Conservation (phyloP, 2,329 filamentous ascomycete species). For the Cercospora sp. region DNA sequence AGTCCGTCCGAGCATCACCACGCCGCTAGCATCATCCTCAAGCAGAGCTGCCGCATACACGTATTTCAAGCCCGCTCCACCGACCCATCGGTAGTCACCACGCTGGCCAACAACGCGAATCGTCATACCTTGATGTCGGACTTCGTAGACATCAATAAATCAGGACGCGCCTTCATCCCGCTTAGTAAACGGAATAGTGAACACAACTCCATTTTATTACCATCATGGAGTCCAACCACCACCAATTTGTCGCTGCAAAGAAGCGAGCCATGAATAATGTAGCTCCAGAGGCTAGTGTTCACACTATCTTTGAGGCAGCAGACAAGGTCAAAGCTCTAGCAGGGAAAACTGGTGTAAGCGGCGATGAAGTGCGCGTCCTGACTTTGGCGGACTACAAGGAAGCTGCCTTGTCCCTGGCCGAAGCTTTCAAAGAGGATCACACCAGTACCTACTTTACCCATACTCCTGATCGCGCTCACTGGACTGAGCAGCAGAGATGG, state of each 20-base stretch:
- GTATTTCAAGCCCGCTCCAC: slow-evolving; percentile 5
- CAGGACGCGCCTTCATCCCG: slow-evolving; percentile 51
- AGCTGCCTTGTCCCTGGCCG: slow-evolving; percentile 69
- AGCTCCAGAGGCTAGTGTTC: slow-evolving; percentile 13
- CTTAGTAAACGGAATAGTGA: slow-evolving; percentile 44
- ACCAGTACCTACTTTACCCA: slow-evolving; percentile 74
- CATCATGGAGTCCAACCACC: slow-evolving; percentile 48
- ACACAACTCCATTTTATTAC: slow-evolving; percentile 36
- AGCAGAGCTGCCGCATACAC: slow-evolving; percentile 22
- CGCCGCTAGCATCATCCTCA: background rate
- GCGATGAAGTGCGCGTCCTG: slow-evolving; percentile 62
- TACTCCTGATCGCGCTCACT: slow-evolving; percentile 64
- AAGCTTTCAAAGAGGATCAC: slow-evolving; percentile 75
- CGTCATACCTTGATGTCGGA: slow-evolving; percentile 37
- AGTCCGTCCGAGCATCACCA: background rate
- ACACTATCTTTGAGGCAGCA: slow-evolving; percentile 17
- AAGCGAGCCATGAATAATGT: slow-evolving; percentile 43
- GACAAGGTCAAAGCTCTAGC: slow-evolving; percentile 17
- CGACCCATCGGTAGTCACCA: slow-evolving; percentile 11
- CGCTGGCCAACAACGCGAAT: slow-evolving; percentile 13
- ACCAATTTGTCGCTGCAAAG: slow-evolving; percentile 36
- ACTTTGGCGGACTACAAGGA: slow-evolving; percentile 67
- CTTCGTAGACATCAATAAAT: slow-evolving; percentile 44
- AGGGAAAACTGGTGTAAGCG: slow-evolving; percentile 28
- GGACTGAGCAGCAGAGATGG: slow-evolving; percentile 69